phyloP scores from a whole-genome alignment of 164 flowering plant species.

The Paratinospora sagittata region DNA sequence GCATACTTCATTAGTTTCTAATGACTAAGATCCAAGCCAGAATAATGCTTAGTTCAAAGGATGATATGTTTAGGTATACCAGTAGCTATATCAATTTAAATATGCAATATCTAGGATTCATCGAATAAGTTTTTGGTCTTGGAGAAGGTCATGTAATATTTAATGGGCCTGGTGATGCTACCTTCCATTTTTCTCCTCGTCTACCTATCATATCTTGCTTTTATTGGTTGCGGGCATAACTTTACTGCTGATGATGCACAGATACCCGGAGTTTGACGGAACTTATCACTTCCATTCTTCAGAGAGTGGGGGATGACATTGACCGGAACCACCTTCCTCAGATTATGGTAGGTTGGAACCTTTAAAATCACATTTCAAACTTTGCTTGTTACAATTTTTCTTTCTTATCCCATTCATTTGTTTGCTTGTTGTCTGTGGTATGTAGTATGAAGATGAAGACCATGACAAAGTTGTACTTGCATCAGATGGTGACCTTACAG shows the following conservation, averaged over 20 bases:
- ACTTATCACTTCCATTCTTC: slow-evolving; percentile 72
- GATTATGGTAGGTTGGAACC: slow-evolving; percentile 47
- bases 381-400: neutral
- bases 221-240: slow-evolving; percentile 1
- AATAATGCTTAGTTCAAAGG: neutral
- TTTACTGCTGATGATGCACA: slow-evolving; percentile 20
- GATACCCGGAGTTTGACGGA: slow-evolving; percentile 70
- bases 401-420: neutral
- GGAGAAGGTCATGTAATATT: neutral
- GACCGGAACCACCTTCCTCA: slow-evolving; percentile 77
- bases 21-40: neutral
- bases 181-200: neutral
- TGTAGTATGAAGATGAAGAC: slow-evolving; percentile 97
- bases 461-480: slow-evolving; percentile 83
- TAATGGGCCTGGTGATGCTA: neutral
- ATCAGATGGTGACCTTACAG: slow-evolving; percentile 77
- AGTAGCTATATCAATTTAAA: neutral
- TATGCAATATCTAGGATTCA: too few species aligned
- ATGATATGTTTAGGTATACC: neutral
- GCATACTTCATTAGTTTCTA: neutral
- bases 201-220: neutral
- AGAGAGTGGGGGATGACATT: slow-evolving; percentile 83
- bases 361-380: neutral
- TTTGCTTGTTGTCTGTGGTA: slow-evolving; percentile 2
- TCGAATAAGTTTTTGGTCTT: too few species aligned